These are phyloP conservation scores for Cinnamomum micranthum DNA, from an alignment of 164 flowering plant species.

Conservation along the genomic window DNA sequence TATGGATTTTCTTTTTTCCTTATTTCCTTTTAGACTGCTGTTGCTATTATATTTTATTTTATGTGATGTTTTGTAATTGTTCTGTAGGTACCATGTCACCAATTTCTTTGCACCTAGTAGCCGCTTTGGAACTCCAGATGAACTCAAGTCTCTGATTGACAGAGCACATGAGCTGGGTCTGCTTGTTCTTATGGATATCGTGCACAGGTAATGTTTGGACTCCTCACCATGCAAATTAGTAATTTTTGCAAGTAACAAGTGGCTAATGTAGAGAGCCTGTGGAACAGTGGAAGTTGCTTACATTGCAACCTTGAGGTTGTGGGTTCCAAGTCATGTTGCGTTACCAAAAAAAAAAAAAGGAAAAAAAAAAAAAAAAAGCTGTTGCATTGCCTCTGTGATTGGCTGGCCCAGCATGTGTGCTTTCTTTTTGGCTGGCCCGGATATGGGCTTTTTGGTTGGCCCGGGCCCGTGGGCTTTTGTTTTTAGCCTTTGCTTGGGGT, in stretches of 20 bases:
- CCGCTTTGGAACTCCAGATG: conserved; percentile 98
- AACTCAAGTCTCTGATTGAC: conserved; percentile 92
- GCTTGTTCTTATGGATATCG: conserved; percentile 98
- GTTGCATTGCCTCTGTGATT: no score
- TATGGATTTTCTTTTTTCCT: neutral
- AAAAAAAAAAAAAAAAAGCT: no score
- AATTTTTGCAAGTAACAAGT: neutral
- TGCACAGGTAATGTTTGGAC: conserved; percentile 70
- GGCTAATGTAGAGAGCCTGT: neutral
- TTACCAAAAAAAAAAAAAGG: no score
- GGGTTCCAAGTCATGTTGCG: no score
- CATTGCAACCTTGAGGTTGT: no score
- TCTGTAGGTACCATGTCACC: conserved; percentile 89
- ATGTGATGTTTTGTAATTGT: conserved; percentile 8
- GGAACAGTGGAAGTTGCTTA: no score
- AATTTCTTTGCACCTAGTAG: conserved; percentile 99
- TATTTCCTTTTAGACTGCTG: no score
- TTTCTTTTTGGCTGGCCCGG: no score
- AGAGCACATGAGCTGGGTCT: conserved; percentile 96
- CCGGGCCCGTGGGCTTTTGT: no score
- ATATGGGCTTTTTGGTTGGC: no score
- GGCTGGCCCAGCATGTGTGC: no score
- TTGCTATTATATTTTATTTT: neutral
- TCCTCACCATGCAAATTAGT: neutral
- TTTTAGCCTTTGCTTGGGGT: no score